Evolutionary conservation across 495 filamentous ascomycete species (phyloP), one percentile per base, ranked within the genome.

Genomic region (Bryoglossum gracile): DNA sequence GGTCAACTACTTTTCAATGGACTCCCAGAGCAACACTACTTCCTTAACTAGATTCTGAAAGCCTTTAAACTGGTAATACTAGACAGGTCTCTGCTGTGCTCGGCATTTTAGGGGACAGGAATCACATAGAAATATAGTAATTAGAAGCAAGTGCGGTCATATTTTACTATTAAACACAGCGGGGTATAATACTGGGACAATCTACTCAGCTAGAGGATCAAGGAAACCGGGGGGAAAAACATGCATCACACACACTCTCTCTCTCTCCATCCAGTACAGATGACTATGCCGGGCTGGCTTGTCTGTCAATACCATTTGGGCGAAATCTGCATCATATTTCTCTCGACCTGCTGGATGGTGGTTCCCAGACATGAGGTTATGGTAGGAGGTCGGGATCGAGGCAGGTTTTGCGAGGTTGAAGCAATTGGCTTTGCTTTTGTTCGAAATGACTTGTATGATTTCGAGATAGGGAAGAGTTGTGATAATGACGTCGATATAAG

Each of bases 251-350:
- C n/a, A n/a, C n/a, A n/a, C n/a, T n/a, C n/a, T n/a, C n/a, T n/a
- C n/a, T n/a, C n/a, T n/a, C n/a, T n/a, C 75, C 80, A 87, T 9
- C 84, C 84, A 9, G 48, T 40, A 23, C 48, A 51, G 3, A 51
- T 44, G 11, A 43, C 39, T 4, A 51, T 51, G 43, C 52, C 48
- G 0, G 53, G 56, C n/a, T n/a, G n/a, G n/a, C 14, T 43, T 18
- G 17, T 62, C 59, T 30, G 21, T 49, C 22, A 62, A 32, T 32
- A 95, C 74, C 54, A 87, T 67, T 39, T 73, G 55, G 0, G 89
- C 89, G 34, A 95, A 72, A 28, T 89, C 88, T 9, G 81, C 78
- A 63, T 95, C 90, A 66, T 95, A 95, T 51, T 68, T 73, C 44
- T 77, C 71, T 6, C 85, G 72, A n/a, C 78, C 73, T 11, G 68